Evolutionary conservation across 2,329 filamentous ascomycete genomes (phyloP).

Genomic region (Aspergillus eucalypticola): DNA sequence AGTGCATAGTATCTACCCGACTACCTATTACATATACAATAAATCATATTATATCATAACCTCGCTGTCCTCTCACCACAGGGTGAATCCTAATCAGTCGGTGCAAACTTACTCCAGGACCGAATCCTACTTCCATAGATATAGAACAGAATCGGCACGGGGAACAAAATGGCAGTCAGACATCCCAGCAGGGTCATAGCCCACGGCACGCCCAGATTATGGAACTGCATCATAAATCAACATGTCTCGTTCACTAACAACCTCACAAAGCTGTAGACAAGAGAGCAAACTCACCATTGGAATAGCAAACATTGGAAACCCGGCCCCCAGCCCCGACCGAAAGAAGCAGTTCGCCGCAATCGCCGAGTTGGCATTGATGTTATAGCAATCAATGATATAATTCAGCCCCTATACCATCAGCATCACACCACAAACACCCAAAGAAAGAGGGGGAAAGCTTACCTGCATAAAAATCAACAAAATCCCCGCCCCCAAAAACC

Average conservation of each 20-base stretch:
- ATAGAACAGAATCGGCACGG: conserved; percentile 48
- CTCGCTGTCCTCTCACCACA: no score
- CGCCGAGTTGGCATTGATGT: conserved; percentile 32
- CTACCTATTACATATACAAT: no score
- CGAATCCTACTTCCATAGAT: conserved; percentile 45
- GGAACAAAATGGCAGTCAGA: conserved; percentile 32
- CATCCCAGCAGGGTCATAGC: conserved; percentile 32
- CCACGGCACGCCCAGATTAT: conserved; percentile 31
- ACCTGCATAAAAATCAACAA: conserved; percentile 42
- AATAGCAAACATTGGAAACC: conserved; percentile 32
- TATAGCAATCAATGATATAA: conserved; percentile 40
- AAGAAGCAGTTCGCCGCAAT: conserved; percentile 37
- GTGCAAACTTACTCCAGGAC: conserved; percentile 41
- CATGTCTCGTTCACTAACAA: no score
- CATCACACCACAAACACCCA: neutral
- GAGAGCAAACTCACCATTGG: conserved; percentile 11
- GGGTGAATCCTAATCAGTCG: neutral
- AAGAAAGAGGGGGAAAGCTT: neutral
- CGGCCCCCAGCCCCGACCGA: conserved; percentile 30
- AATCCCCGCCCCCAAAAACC: conserved; percentile 47
- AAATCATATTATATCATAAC: no score
- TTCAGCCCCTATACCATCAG: conserved; percentile 24
- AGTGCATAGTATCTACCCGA: no score
- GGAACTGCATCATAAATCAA: conserved; percentile 20
- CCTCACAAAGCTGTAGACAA: no score